Percentiles rank a stretch among this genome's conserved stretches.
Evolutionary conservation across 352 stramenopile species (phyloP).

Genomic region (Phytophthora capsici): DNA sequence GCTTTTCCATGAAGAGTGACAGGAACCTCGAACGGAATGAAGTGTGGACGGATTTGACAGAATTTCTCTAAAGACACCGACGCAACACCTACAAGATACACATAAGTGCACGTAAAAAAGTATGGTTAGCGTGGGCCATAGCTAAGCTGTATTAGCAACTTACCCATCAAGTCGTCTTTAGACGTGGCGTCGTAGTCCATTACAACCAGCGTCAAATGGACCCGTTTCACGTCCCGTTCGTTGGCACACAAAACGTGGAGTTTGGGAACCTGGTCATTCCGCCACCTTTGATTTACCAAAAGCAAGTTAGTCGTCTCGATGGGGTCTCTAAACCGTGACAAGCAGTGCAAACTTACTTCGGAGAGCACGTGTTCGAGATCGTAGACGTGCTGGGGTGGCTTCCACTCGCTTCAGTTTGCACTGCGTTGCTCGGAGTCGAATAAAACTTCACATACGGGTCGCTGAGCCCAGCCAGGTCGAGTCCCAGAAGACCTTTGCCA

Average conservation of each 20-base stretch:
- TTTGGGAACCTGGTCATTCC: slow-evolving; percentile 68
- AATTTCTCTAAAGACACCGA: slow-evolving; percentile 67
- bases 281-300: slow-evolving; percentile 45
- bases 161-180: slow-evolving; percentile 75
- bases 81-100: slow-evolving; percentile 45
- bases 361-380: slow-evolving; percentile 72
- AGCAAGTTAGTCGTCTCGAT: slow-evolving; percentile 2
- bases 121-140: slow-evolving; percentile 1
- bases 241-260: slow-evolving; percentile 59
- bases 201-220: slow-evolving; percentile 77
- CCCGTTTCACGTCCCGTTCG: slow-evolving; percentile 57
- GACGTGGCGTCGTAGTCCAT: slow-evolving; percentile 88
- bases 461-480: slow-evolving; percentile 80
- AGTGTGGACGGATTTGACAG: slow-evolving; percentile 46
- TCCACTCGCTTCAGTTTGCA: slow-evolving; percentile 55
- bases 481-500: slow-evolving; percentile 66
- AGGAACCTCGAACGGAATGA: slow-evolving; percentile 60
- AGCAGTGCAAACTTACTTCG: slow-evolving; percentile 41
- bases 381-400: slow-evolving; percentile 62
- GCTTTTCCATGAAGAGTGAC: slow-evolving; percentile 63
- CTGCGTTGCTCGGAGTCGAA: slow-evolving; percentile 54
- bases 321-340: too few species aligned
- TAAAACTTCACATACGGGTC: slow-evolving; percentile 89
- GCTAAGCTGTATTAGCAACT: neutral
- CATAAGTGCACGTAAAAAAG: neutral